phyloP scores from a whole-genome alignment of 2,329 filamentous ascomycete species.

The Fonsecaea nubica region DNA sequence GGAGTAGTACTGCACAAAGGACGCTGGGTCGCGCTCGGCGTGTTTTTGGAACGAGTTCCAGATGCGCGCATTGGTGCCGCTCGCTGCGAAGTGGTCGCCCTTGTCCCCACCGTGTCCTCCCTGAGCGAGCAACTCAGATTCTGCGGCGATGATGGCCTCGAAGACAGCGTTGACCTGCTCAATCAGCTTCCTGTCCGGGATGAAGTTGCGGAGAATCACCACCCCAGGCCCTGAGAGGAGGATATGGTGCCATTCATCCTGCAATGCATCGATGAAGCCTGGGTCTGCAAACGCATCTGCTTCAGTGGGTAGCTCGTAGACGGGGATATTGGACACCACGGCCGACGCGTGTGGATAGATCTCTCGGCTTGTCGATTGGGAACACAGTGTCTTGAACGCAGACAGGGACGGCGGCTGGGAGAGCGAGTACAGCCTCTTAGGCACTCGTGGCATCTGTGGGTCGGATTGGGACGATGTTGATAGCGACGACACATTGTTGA shows the following conservation, averaged over 20 bases:
- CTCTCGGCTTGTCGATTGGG: conserved; percentile 45
- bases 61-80: conserved; percentile 65
- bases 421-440: conserved; percentile 26
- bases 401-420: conserved; percentile 49
- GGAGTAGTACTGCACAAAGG: conserved; percentile 65
- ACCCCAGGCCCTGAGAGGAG: conserved; percentile 65
- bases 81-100: conserved; percentile 67
- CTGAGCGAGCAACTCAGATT: conserved; percentile 46
- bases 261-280: conserved; percentile 50
- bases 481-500: background rate
- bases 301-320: conserved; percentile 56
- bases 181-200: conserved; percentile 52
- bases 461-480: background rate
- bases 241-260: conserved; percentile 67
- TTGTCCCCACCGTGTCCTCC: conserved; percentile 46
- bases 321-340: conserved; percentile 60
- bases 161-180: conserved; percentile 58
- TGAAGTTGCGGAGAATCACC: conserved; percentile 63
- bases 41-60: conserved; percentile 73
- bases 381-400: conserved; percentile 55
- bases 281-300: conserved; percentile 43
- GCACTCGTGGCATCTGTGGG: conserved; percentile 1
- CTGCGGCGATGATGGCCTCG: conserved; percentile 56
- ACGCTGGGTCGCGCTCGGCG: conserved; percentile 57
- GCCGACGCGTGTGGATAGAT: conserved; percentile 58